Evolutionary conservation across 768 basidiomycete genomes (phyloP), one percentile per base, ranked within the genome.

Genomic region (Xerocomus brunneocitrinus): DNA sequence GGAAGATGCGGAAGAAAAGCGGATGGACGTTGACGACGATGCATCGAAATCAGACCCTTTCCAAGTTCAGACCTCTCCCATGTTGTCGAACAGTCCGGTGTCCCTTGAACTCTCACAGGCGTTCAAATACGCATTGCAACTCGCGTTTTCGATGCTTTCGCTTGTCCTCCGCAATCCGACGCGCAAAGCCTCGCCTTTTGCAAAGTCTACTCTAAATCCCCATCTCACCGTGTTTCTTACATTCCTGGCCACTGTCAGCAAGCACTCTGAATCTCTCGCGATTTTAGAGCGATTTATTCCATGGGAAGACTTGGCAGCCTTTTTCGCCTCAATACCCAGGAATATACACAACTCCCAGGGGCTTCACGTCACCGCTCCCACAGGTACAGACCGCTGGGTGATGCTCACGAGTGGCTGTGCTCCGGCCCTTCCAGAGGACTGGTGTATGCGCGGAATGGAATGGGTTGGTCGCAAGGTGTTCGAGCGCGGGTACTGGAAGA

Each of bases 371-470:
- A 55, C 66, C 50, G 49, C 59, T 56, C 58, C 62, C 44, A 41
- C 66, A 31, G 67, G 73, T n/a, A 67, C 71, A 34, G 79, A 85
- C 42, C 77, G 79, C 35, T 83, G 84, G 76, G 67, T 73, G 24
- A 82, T 94, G 74, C 75, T 90, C 31, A 88, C 87, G 0, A 82
- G 76, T 42, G 82, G 82, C 13, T 85, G 82, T 56, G 72, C 80
- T 22, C 84, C 85, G 0, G 85, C 91, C 0, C 73, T 98, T 2
- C 79, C 89, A 0, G 97, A 99, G 69, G 97, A 98, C 63, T 98
- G 95, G 93, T 90, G 89, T 62, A 67, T 98, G 59, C 80, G 97
- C 31, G 97, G 97, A 1, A 91, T 95, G 85, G 94, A 94, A 61
- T 99, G 97, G 97, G 87, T 91, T 4, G 88, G 91, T 6, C 78